Evolutionary conservation across 768 basidiomycete species (phyloP), one percentile per base, ranked within the genome.

Genomic region (Coprinellus micaceus): DNA sequence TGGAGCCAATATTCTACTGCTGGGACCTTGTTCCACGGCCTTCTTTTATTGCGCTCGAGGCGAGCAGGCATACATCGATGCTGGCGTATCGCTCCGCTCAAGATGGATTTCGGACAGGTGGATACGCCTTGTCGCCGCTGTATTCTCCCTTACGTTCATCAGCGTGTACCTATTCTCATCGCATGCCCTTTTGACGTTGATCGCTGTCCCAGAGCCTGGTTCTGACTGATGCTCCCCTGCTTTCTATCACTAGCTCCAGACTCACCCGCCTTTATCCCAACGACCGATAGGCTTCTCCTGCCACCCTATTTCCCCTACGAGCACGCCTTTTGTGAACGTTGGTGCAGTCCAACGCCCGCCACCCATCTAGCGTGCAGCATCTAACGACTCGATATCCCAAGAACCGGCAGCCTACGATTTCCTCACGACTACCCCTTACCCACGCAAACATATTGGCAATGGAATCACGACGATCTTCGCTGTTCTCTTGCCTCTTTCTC

Each of bases 171-270:
- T 25, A 46, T 46, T 13, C n/a, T 21, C 24, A 3, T 25, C 26
- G 13, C 44, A 22, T 28, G 15, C 24, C 28, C 11, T 15, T 26
- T 49, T 49, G 47, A 49, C 47, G 47, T 30, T 30, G 47, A 28
- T 30, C 15, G 26, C 47, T 28, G 26, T 26, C 47, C n/a, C 13
- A 13, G 4, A 24, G 13, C 10, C 41, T 44, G 22, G 28, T 28
- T 49, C n/a, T 49, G 22, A 49, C 47, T 49, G 47, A 49, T 49
- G 47, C 47, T 25, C 47, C 47, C 30, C n/a, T n/a, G n/a, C n/a
- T n/a, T n/a, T n/a, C n/a, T n/a, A n/a, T n/a, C n/a, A n/a, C n/a
- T n/a, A n/a, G 47, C 21, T 49, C 47, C 44, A 46, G 44, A 30
- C 44, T 25, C 44, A n/a, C n/a, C n/a, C n/a, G n/a, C 24, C 47